phyloP scores from a whole-genome alignment of 2,329 filamentous ascomycete genomes.

The Aspergillus aculeatus region DNA sequence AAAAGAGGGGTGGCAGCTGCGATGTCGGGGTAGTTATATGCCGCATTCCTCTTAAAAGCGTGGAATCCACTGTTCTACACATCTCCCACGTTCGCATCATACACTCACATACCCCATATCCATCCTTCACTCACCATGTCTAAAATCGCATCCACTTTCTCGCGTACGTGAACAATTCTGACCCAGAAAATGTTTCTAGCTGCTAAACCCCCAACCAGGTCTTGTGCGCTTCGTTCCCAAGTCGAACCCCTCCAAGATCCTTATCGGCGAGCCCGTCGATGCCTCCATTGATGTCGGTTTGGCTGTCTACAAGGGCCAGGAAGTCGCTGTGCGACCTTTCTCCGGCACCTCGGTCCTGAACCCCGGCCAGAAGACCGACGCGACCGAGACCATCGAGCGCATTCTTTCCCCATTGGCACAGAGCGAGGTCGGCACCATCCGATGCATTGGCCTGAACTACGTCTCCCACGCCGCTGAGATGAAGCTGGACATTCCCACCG shows the following conservation, averaged over 20 bases:
- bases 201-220: conserved; percentile 40
- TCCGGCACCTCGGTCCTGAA: conserved; percentile 58
- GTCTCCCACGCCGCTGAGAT: conserved; percentile 53
- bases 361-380: conserved; percentile 53
- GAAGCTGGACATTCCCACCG: conserved; percentile 51
- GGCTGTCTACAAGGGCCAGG: conserved; percentile 55
- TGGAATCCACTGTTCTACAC: neutral
- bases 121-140: conserved; percentile 26
- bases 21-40: conserved; percentile 28
- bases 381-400: conserved; percentile 34
- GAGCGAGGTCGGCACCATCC: conserved; percentile 55
- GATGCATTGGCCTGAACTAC: conserved; percentile 61
- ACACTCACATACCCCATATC: neutral
- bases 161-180: conserved; percentile 25
- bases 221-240: conserved; percentile 60
- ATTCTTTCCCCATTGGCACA: conserved; percentile 54
- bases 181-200: too few species aligned
- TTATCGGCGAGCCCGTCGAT: conserved; percentile 59
- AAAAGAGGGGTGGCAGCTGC: conserved; percentile 1
- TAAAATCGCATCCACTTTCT: conserved; percentile 39
- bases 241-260: conserved; percentile 48
- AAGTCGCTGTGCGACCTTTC: conserved; percentile 58
- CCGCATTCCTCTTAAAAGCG: conserved; percentile 10
- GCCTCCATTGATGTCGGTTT: conserved; percentile 56
- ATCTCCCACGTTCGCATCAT: neutral